phyloP scores from a whole-genome alignment of 345 rosid genomes.

The Salix viminalis region DNA sequence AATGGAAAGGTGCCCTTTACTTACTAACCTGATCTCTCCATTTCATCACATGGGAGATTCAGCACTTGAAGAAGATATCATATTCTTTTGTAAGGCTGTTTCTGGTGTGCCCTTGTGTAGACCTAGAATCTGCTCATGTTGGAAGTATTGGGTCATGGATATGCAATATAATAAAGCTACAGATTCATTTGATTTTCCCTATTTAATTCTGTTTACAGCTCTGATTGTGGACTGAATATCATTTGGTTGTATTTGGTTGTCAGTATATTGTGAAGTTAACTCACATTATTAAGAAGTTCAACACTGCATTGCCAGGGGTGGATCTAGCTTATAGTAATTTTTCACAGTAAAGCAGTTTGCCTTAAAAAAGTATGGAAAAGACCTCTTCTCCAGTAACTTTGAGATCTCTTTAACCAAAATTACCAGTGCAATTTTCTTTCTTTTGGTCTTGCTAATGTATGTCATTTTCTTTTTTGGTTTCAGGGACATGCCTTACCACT shows the following conservation, averaged over 20 bases:
- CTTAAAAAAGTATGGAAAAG: neutral
- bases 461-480: slow-evolving; percentile 3
- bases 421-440: neutral
- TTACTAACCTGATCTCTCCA: neutral
- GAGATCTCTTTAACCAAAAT: neutral
- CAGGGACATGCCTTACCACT: slow-evolving; percentile 89
- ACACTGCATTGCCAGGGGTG: neutral
- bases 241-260: neutral
- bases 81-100: neutral
- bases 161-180: neutral
- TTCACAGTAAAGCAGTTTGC: too few species aligned
- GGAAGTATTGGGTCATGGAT: neutral
- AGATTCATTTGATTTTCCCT: neutral
- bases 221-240: neutral
- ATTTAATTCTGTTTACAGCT: neutral
- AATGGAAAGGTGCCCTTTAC: neutral
- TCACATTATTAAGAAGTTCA: neutral
- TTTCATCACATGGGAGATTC: neutral
- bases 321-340: too few species aligned
- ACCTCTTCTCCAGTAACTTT: neutral
- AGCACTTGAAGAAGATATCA: neutral
- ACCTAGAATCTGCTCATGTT: too few species aligned
- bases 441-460: neutral
- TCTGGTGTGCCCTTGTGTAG: too few species aligned
- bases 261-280: neutral